Percentiles rank a stretch among this genome's conserved stretches.
phyloP scores from a whole-genome alignment of 164 flowering plant species.

The Cinnamomum micranthum region DNA sequence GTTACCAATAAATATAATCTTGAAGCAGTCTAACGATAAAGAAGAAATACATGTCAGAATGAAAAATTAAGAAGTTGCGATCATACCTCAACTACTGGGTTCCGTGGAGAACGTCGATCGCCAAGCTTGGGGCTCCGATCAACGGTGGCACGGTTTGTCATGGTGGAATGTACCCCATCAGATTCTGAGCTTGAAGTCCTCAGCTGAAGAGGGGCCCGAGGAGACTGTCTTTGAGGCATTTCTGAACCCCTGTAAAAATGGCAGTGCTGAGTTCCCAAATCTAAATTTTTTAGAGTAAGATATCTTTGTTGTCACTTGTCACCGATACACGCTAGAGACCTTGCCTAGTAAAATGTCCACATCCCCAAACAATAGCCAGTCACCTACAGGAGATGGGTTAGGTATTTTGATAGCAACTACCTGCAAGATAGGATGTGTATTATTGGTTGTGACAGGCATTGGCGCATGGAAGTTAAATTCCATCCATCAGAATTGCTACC shows the following conservation, averaged over 20 bases:
- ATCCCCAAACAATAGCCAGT: not conserved
- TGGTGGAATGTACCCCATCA: constrained; percentile 42
- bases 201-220: constrained; percentile 43
- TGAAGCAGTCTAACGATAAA: no score
- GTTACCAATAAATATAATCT: no score
- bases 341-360: not conserved
- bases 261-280: not conserved
- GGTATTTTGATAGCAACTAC: not conserved
- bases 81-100: constrained; percentile 43
- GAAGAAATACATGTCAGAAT: not conserved
- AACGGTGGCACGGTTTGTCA: constrained; percentile 29
- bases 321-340: not conserved
- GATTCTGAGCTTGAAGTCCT: constrained; percentile 65
- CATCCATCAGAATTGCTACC: no score
- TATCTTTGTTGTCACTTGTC: not conserved
- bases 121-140: constrained; percentile 66
- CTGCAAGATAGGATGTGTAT: not conserved
- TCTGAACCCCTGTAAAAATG: constrained; percentile 31
- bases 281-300: not conserved
- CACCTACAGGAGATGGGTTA: not conserved
- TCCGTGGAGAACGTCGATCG: constrained; percentile 69
- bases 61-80: not conserved
- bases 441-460: no score
- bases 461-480: no score
- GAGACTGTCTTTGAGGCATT: constrained; percentile 61